Evolutionary conservation across 495 filamentous ascomycete species (phyloP).

Genomic region (Viridothelium virens): DNA sequence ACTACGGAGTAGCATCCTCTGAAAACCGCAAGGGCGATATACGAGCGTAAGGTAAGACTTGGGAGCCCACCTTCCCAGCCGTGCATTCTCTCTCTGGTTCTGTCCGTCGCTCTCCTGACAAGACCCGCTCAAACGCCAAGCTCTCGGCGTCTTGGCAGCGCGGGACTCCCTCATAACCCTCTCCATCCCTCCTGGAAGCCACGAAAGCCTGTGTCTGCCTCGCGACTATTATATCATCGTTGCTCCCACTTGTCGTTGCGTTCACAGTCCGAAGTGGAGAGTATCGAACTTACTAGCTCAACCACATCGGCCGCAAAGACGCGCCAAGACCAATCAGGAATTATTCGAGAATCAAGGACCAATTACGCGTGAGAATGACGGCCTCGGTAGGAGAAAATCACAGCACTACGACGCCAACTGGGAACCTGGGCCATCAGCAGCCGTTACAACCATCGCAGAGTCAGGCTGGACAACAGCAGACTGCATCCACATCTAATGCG

Average conservation of each 20-base stretch:
- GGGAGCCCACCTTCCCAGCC: background rate
- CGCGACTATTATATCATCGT: background rate
- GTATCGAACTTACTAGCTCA: background rate
- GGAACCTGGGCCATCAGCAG: conserved; percentile 13
- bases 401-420: background rate
- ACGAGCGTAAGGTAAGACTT: background rate
- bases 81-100: background rate
- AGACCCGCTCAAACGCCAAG: conserved; percentile 7
- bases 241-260: background rate
- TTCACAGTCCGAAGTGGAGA: background rate
- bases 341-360: background rate
- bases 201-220: background rate
- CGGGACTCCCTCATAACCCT: background rate
- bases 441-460: conserved; percentile 13
- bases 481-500: conserved; percentile 49
- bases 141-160: conserved; percentile 8
- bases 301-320: background rate
- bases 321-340: conserved; percentile 7
- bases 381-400: background rate
- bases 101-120: background rate
- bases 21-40: background rate
- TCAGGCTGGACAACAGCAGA: conserved; percentile 14
- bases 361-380: background rate
- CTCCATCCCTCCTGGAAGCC: background rate
- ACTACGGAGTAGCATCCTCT: background rate